Percentiles rank a stretch among this genome's conserved stretches.
phyloP scores from a whole-genome alignment of 139 green algal species.

The Coelastrella sp. region DNA sequence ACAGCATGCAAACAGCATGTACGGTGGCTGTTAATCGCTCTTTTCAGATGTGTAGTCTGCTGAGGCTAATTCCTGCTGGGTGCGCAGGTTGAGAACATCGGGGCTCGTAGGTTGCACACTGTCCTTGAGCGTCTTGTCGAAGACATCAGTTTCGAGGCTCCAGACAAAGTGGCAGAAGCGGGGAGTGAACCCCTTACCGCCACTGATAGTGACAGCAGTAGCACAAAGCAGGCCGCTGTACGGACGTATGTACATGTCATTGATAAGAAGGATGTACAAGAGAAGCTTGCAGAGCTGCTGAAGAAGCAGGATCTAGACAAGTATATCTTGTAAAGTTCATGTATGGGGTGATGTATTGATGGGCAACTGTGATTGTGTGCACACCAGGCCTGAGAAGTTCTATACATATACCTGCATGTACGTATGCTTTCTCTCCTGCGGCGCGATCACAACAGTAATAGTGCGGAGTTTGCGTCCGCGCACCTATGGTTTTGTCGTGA shows the following conservation, averaged over 20 bases:
- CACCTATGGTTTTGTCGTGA: too few relatives aligned
- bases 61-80: not conserved
- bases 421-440: too few relatives aligned
- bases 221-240: not conserved
- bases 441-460: too few relatives aligned
- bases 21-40: too few relatives aligned
- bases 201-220: not conserved
- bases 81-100: conserved; percentile 93
- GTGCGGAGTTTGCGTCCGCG: too few relatives aligned
- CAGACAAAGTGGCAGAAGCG: conserved; percentile 72
- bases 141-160: conserved; percentile 92
- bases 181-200: too few relatives aligned
- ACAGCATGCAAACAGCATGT: too few relatives aligned
- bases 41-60: not conserved
- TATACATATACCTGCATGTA: too few relatives aligned
- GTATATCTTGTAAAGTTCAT: conserved; percentile 55
- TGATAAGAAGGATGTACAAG: conserved; percentile 48
- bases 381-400: too few relatives aligned
- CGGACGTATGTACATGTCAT: conserved; percentile 45
- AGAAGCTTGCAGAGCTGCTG: conserved; percentile 49
- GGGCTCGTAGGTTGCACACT: conserved; percentile 93
- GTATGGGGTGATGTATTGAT: too few relatives aligned
- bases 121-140: conserved; percentile 95
- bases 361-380: too few relatives aligned
- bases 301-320: conserved; percentile 56